phyloP scores from a whole-genome alignment of 2,329 filamentous ascomycete genomes.

The Dissoconium aciculare region DNA sequence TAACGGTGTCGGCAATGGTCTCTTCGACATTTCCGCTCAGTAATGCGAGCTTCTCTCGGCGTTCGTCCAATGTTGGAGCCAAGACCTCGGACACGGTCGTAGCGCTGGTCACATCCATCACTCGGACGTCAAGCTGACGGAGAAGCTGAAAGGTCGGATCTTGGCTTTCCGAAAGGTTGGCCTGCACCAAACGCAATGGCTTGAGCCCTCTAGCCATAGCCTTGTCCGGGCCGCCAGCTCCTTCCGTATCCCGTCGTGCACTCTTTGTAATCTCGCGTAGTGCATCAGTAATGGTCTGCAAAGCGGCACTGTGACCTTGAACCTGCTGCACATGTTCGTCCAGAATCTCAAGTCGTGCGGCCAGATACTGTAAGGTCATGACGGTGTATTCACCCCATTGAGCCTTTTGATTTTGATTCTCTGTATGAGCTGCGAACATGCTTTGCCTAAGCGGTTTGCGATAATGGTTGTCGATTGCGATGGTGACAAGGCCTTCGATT shows the following conservation, averaged over 20 bases:
- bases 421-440: slow-evolving; percentile 24
- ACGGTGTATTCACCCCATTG: slow-evolving; percentile 32
- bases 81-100: slow-evolving; percentile 16
- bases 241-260: not conserved
- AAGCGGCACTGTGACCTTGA: slow-evolving; percentile 15
- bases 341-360: slow-evolving; percentile 18
- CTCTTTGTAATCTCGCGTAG: slow-evolving; percentile 13
- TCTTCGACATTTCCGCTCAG: slow-evolving; percentile 23
- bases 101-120: slow-evolving; percentile 7
- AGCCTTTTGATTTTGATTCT: slow-evolving; percentile 22
- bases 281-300: slow-evolving; percentile 13
- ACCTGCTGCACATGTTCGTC: slow-evolving; percentile 17
- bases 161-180: slow-evolving; percentile 18
- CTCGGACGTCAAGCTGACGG: slow-evolving; percentile 17
- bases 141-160: slow-evolving; percentile 19
- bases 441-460: slow-evolving; percentile 43
- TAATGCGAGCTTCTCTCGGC: slow-evolving; percentile 22
- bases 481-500: slow-evolving; percentile 53
- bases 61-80: slow-evolving; percentile 19
- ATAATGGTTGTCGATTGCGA: slow-evolving; percentile 54
- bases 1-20: slow-evolving; percentile 22
- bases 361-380: slow-evolving; percentile 30
- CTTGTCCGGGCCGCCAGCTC: slow-evolving; percentile 2
- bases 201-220: slow-evolving; percentile 16
- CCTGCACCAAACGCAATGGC: slow-evolving; percentile 20